Evolutionary conservation across 2,329 filamentous ascomycete species (phyloP).

Genomic region (Scytalidium lignicola): DNA sequence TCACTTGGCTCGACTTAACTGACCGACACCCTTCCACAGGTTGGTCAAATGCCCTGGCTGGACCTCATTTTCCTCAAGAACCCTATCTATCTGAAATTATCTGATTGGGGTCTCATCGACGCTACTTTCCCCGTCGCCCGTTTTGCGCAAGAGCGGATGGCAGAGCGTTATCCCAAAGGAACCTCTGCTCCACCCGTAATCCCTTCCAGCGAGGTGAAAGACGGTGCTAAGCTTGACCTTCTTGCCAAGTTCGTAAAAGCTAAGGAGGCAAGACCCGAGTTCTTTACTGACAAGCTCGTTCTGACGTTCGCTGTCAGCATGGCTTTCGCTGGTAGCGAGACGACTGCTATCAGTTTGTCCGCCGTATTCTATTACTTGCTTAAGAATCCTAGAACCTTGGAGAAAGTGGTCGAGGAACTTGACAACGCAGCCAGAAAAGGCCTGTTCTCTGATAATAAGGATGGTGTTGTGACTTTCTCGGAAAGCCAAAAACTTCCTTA

Average conservation of each 20-base stretch:
- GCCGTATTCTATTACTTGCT: conserved; percentile 71
- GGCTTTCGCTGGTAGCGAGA: conserved; percentile 72
- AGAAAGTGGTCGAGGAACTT: conserved; percentile 54
- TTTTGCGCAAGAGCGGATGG: conserved; percentile 66
- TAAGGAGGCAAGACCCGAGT: conserved; percentile 59
- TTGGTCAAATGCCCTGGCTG: conserved; percentile 70
- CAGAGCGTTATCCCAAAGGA: conserved; percentile 51
- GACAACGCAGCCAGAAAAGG: conserved; percentile 52
- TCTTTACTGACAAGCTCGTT: conserved; percentile 66
- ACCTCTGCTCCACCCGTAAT: conserved; percentile 8
- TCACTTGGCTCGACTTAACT: no score
- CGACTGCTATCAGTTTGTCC: conserved; percentile 68
- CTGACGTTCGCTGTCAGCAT: conserved; percentile 68
- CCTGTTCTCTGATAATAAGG: conserved; percentile 43
- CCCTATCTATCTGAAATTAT: conserved; percentile 62
- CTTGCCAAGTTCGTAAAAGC: conserved; percentile 70
- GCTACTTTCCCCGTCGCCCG: conserved; percentile 66
- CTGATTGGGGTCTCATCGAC: conserved; percentile 62
- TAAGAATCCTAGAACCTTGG: conserved; percentile 52
- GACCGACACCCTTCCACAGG: conserved; percentile 33
- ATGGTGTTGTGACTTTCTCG: conserved; percentile 61
- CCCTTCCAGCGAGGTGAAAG: conserved; percentile 11
- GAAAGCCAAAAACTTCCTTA: conserved; percentile 68
- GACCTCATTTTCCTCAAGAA: conserved; percentile 71
- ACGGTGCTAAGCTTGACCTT: conserved; percentile 44